A percentile compares a stretch with the other conserved stretches of the same genome.
phyloP scores from a whole-genome alignment of 257 asterid species.

The Solanum sejunctum region DNA sequence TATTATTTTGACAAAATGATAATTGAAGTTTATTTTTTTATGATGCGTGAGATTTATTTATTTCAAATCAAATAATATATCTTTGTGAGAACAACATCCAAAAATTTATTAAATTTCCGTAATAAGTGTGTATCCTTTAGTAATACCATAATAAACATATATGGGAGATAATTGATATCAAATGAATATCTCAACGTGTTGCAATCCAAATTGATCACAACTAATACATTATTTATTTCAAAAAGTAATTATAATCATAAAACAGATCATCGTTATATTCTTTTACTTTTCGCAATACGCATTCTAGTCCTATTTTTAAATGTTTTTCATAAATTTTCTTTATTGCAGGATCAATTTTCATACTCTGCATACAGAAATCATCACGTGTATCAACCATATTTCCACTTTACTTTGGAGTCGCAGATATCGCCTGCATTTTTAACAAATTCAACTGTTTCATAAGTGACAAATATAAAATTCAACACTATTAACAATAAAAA shows the following conservation, averaged over 20 bases:
- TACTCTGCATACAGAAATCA: not conserved
- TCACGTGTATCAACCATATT: not conserved
- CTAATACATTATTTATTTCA: not conserved
- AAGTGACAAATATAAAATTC: not conserved
- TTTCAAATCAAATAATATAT: not conserved
- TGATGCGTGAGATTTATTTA: too few species aligned
- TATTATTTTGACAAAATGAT: too few species aligned
- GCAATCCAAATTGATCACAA: not conserved
- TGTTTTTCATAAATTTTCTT: not conserved
- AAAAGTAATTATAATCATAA: not conserved
- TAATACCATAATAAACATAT: not conserved
- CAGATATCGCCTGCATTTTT: not conserved
- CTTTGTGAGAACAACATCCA: rapidly evolving
- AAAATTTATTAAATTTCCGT: not conserved
- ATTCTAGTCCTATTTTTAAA: not conserved
- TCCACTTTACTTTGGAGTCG: too few species aligned
- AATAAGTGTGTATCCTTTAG: not conserved
- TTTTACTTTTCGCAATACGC: not conserved
- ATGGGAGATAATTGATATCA: not conserved
- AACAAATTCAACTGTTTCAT: not conserved
- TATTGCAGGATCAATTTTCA: not conserved
- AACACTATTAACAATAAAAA: not conserved
- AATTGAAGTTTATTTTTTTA: too few species aligned
- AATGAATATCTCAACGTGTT: not conserved
- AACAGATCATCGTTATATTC: not conserved